Evolutionary conservation across 148 eudicot genomes (phyloP), one percentile per base, ranked within the genome.

Genomic region (Heliosperma pusillum): DNA sequence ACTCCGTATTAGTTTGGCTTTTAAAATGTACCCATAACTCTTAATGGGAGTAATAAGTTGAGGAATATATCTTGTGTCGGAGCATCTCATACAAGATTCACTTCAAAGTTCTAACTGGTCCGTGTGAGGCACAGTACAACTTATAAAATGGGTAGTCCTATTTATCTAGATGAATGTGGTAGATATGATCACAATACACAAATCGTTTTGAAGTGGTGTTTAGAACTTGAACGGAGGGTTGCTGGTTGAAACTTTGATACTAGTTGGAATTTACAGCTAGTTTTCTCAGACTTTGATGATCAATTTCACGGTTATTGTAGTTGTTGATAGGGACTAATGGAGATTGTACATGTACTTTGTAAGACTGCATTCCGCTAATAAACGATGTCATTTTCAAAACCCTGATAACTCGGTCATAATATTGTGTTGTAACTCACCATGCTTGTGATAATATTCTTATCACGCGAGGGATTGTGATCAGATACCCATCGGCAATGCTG

Each of bases 151-250:
- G 62, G 66, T 44, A 42, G 29, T 76, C 66, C 61, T 55, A 72
- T 78, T 52, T 29, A 36, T 60, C 20, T 25, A 62, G 69, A 16
- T 62, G 57, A 36, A 47, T 52, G 59, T 62, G 30, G 20, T 42
- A 16, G 3, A 13, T 20, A 1, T 15, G 58, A 24, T 68, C 53
- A 4, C 65, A 1, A 74, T 59, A 40, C 15, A 66, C 67, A 40
- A 19, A 7, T 65, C 70, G 65, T 63, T 44, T 76, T 53, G 55
- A 69, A 45, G 62, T 17, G 22, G 45, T 20, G 12, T 30, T 33
- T 22, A 47, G 7, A 47, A 15, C 50, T 26, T 55, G 1, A 27
- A 63, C 9, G 10, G 26, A 12, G 33, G 47, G 36, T 44, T 73
- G 19, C 17, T 53, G 36, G 30, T 4, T 44, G 12, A 2, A 24